Evolutionary conservation across 164 flowering plant genomes (phyloP), one percentile per base, ranked within the genome.

Genomic region (Malania oleifera): DNA sequence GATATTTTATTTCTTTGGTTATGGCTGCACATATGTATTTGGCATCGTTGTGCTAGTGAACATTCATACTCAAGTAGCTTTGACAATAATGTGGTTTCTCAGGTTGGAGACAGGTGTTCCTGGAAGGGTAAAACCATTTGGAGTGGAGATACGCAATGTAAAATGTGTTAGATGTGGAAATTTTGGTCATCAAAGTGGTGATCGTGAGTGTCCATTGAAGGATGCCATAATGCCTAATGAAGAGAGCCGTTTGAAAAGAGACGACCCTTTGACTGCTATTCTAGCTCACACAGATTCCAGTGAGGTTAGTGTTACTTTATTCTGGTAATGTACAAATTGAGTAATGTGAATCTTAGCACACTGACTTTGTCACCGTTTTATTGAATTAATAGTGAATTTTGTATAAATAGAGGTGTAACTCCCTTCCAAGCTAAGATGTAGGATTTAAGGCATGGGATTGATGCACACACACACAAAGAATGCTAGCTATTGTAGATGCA

Each of bases 131-230:
- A 95, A 84, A 64, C 99, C 99, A 58, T 95, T 91, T 83, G 97
- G 82, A 47, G 75, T 95, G 61, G 97, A 95, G 72, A 72, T 91
- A 20, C 87, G 99, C 35, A 95, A 95, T 73, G 99, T 91, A 43
- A 95, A 87, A 72, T 91, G 99, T 65, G 63, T 84, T 27, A 84
- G 97, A 77, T 95, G 97, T 75, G 97, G 97, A 56, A 80, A 41
- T 46, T 85, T n/a, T 77, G 99, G 99, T 37, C 99, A 95, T 65
- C 97, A 95, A 75, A 91, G 96, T 80, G 99, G 99, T 63, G 99
- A 95, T 65, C 93, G 99, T 65, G 99, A 95, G 71, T 95, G 97
- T 67, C 87, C 93, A 34, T 47, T 95, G 72, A 90, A 74, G 72
- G 97, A 95, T 77, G 87, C 59, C 23, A 89, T 91, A 67, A 91